Percentiles rank a stretch among this genome's conserved stretches.
Conservation (phyloP, 2,329 filamentous ascomycete genomes). For the Cladophialophora chaetospira region DNA sequence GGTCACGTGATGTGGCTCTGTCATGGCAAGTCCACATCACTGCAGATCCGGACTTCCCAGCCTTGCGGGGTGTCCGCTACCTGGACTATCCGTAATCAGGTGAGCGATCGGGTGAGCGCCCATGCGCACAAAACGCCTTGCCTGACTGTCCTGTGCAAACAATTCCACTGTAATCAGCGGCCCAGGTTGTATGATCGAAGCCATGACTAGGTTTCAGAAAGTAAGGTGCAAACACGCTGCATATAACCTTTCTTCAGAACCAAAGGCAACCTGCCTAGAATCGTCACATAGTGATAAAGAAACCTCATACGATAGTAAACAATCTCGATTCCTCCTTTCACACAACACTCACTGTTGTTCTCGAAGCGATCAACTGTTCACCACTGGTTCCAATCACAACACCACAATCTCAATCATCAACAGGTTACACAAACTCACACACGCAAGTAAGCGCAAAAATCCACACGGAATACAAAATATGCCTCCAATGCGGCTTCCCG, state of each 20-base stretch:
- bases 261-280: background rate
- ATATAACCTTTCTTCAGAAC: background rate
- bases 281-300: background rate
- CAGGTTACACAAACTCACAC: background rate
- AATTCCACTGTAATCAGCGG: too few species aligned
- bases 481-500: slow-evolving; percentile 22
- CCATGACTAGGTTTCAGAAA: too few species aligned
- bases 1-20: too few species aligned
- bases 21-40: too few species aligned
- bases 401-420: background rate
- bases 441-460: too few species aligned
- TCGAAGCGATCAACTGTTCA: background rate
- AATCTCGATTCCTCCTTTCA: background rate
- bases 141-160: too few species aligned
- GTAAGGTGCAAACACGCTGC: background rate
- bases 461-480: slow-evolving; percentile 12
- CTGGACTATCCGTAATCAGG: too few species aligned
- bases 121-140: too few species aligned
- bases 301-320: background rate
- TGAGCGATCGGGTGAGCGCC: too few species aligned
- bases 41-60: too few species aligned
- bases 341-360: background rate
- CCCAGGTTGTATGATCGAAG: too few species aligned
- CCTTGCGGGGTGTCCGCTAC: too few species aligned
- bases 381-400: background rate